Base-by-base conservation (phyloP, 106 monocot genomes). In the Dendrobium huoshanense region DNA sequence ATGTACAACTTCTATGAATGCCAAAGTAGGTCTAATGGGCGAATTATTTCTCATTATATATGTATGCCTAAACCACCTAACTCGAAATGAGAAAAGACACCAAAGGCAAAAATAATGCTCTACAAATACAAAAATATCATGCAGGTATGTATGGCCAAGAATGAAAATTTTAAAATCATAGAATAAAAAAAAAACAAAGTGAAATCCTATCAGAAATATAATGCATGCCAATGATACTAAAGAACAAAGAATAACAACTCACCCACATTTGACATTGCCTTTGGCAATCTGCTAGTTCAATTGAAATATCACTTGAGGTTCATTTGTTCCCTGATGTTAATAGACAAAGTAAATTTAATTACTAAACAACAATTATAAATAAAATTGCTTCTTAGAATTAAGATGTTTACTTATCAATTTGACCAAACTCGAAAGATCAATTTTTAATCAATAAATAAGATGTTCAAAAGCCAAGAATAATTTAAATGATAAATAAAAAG, bases 251-350 rank as follows among this genome's bases (percentile, higher is more conserved):
- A 74, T n/a, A 78, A 41, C 25, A 72, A 84, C 97, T 94, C 86
- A 98, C 94, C 89, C 97, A 94, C 97, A 94, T 88, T 94, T 98
- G 77, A 86, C 87, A 13, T 87, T 91, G 87, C 92, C 94, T 81
- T 89, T 98, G 33, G 83, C 87, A 84, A 89, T 87, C 75, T 91
- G 92, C 31, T 89, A 87, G 31, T 91, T 87, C 79, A 98, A 80
- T 67, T 94, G 92, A n/a, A 98, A 67, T 74, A 94, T 74, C 18
- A 94, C 94, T 82, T 98, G 92, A 67, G 97, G 97, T 84, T 98
- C 97, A 86, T 92, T 94, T 86, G 97, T 98, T 67, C 97, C 97
- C 94, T 98, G 88, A 67, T 88, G 55, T 81, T 80, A 7, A 84
- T 4, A 82, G 41, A 20, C 20, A 20, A 42, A 74, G 43, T n/a